These are phyloP conservation scores for Stephanodiscus triporus DNA, from an alignment of 108 stramenopile genomes.

Conservation along the genomic window DNA sequence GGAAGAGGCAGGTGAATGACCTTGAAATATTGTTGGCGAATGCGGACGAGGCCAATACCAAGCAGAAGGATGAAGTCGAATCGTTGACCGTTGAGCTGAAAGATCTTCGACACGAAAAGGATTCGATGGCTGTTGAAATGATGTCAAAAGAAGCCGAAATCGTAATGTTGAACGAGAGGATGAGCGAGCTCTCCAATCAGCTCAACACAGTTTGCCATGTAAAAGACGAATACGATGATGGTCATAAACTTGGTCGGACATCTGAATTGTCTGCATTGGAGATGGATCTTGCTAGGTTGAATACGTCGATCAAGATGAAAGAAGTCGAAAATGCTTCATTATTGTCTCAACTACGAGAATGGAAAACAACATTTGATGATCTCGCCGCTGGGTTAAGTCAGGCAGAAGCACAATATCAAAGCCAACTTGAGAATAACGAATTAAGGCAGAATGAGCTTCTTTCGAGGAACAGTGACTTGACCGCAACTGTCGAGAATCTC, in stretches of 20 bases:
- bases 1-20: conserved; percentile 8
- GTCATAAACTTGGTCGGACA: neutral
- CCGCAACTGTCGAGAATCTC: conserved; percentile 5
- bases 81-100: neutral
- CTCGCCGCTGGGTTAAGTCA: neutral
- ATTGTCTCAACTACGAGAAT: neutral
- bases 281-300: neutral
- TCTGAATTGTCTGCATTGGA: neutral
- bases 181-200: neutral
- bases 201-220: neutral
- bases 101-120: neutral
- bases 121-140: neutral
- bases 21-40: neutral
- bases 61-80: neutral
- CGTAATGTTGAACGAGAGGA: neutral
- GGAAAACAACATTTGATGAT: conserved; percentile 5
- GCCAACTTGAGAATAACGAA: conserved; percentile 5
- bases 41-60: neutral
- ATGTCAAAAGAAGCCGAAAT: neutral
- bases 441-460: neutral
- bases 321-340: conserved; percentile 7
- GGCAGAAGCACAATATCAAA: conserved; percentile 9
- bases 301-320: conserved; percentile 12
- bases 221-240: no score
- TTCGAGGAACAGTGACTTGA: neutral